Conservation (phyloP, 129 eudicot species). For the Lactuca sativa region DNA sequence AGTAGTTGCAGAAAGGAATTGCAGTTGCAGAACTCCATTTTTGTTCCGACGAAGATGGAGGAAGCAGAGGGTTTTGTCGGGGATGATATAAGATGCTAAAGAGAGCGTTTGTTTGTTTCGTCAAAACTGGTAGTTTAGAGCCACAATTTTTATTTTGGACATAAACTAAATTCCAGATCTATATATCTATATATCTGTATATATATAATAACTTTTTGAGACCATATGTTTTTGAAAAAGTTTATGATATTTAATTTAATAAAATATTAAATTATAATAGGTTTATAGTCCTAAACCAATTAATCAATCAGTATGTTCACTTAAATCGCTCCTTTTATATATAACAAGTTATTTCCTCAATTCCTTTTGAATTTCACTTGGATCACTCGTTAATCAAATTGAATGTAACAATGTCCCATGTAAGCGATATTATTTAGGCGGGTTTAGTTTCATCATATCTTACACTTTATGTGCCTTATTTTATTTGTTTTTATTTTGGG, state of each 20-base stretch:
- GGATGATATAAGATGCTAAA: slow-evolving; percentile 12
- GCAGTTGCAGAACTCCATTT: slow-evolving; percentile 22
- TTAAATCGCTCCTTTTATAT: too few relatives aligned
- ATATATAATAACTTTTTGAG: neutral
- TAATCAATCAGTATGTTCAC: too few relatives aligned
- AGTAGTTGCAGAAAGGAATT: slow-evolving; percentile 21
- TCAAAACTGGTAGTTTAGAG: slow-evolving; percentile 28
- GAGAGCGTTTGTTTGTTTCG: slow-evolving; percentile 36
- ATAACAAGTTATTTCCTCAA: too few relatives aligned
- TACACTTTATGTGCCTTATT: too few relatives aligned
- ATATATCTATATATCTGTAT: neutral
- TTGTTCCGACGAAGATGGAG: slow-evolving; percentile 7
- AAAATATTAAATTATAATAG: neutral
- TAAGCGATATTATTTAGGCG: too few relatives aligned
- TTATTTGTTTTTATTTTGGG: too few relatives aligned
- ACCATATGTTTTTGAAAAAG: neutral
- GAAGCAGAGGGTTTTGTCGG: neutral
- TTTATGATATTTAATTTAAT: neutral
- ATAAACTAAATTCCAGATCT: slow-evolving; percentile 30
- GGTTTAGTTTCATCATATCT: too few relatives aligned
- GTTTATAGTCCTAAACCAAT: too few relatives aligned
- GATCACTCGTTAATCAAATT: too few relatives aligned
- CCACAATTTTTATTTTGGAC: slow-evolving; percentile 37
- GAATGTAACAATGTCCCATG: too few relatives aligned
- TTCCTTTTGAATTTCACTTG: too few relatives aligned